Evolutionary conservation across 345 rosid species (phyloP), one percentile per base, ranked within the genome.

Genomic region (Eucalyptus melliodora): DNA sequence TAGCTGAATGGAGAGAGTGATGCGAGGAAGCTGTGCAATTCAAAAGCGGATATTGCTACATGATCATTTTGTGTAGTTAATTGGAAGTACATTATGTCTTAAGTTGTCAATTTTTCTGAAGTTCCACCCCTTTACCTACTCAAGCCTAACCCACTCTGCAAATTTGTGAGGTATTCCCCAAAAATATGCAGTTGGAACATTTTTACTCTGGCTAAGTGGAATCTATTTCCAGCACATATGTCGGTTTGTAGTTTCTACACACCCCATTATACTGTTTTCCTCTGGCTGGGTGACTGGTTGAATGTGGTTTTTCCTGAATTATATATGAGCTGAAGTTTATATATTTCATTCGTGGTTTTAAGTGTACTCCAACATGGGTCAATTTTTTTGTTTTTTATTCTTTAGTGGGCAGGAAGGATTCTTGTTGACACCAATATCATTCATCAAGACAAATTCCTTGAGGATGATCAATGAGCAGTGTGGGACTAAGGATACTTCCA

Each of bases 361-460:
- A 40, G 47, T 40, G 47, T 40, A 44, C 85, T 77, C 16, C 27
- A 77, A 21, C 9, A 2, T 77, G 30, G 62, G 88, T 86, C 65
- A 67, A 34, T 83, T 87, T 17, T 72, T 77, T 77, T 21, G 69
- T 21, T 77, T 77, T 91, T 72, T 87, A 69, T 81, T 90, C 91
- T 89, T 83, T 94, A 95, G 97, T 90, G 90, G 27, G n/a, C 86
- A 91, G 87, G 88, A 88, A 88, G 89, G 88, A 83, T 92, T 93
- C 89, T 40, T 77, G 85, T 77, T 77, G 85, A 40, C 85, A 40
- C 85, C 85, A 11, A 77, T 77, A 77, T 95, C 98, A 17, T 94
- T 93, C 91, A 91, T 97, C 89, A 92, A 89, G 85, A 88, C 95
- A 80, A 95, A 97, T 89, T 93, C 92, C 82, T 87, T 89, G 87